These are phyloP conservation scores for Trichoderma simmonsii DNA, from an alignment of 2,329 filamentous ascomycete species.

Conservation along the genomic window DNA sequence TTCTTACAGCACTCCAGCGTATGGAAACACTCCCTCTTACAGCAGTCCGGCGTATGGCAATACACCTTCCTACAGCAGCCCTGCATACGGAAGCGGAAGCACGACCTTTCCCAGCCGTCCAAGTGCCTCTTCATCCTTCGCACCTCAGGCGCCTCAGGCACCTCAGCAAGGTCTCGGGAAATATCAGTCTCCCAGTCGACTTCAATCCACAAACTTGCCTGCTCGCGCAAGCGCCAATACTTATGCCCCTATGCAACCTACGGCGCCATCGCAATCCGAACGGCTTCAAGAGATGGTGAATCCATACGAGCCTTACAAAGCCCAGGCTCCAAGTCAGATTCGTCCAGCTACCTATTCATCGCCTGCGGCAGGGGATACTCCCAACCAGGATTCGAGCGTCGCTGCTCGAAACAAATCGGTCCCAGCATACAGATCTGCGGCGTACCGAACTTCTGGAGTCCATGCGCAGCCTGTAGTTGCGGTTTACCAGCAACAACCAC, in stretches of 20 bases:
- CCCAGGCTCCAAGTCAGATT: not conserved
- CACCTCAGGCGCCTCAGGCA: not conserved
- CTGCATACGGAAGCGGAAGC: not conserved
- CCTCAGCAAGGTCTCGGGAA: not conserved
- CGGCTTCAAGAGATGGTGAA: not conserved
- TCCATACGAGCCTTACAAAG: not conserved
- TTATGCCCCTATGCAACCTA: not conserved
- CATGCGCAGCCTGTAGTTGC: not conserved
- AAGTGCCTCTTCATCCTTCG: not conserved
- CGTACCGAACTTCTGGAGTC: not conserved
- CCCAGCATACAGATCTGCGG: not conserved
- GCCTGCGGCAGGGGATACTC: not conserved
- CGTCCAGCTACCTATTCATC: not conserved
- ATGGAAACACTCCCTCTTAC: not conserved
- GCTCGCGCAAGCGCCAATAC: not conserved
- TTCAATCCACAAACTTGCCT: constrained; percentile 1
- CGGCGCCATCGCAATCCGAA: not conserved
- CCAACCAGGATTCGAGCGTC: not conserved
- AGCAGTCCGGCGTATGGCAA: not conserved
- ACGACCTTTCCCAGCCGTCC: not conserved
- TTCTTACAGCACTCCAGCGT: not conserved
- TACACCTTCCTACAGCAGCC: not conserved
- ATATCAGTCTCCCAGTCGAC: not conserved
- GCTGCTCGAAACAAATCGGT: not conserved
- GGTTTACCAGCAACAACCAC: not conserved